Base-by-base conservation (phyloP, 306 rosid genomes). In the Myrica gale region DNA sequence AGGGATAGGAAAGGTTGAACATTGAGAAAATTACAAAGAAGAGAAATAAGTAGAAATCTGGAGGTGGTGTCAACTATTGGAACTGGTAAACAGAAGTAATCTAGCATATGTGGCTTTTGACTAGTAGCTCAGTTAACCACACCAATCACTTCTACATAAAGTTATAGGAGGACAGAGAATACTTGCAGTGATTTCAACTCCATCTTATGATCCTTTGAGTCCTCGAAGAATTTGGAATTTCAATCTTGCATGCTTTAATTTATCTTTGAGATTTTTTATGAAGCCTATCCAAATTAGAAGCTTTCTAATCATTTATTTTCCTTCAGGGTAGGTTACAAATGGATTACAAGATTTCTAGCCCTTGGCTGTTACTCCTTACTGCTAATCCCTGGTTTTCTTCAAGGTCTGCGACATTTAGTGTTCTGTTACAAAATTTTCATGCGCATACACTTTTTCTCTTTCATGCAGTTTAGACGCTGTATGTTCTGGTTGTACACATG, bases 311-410 rank as follows among this genome's bases (percentile, higher is more conserved):
- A 51, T 80, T 46, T 80, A 81, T 86, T 86, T 84, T 72, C 76
- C 58, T 91, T 82, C 98, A 94, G 98, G 92, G 88, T 91, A 86
- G 98, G 97, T 81, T 94, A 86, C 84, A 89, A 80, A 86, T 94
- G 97, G 98, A 83, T 94, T 37, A 78, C 85, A 72, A 84, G 83
- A 87, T 87, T 91, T 80, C 82, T 91, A 55, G 89, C 96, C 77
- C 94, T 94, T 54, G 77, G 92, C 70, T 91, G 91, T 75, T 94
- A 94, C 79, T 81, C 89, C 21, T 10, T 90, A 19, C 73, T 90
- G 54, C 87, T 94, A 48, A 67, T 87, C 62, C 98, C 98, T 15
- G 98, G 98, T 44, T 85, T 91, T 76, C 9, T 94, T 78, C 97
- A 88, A 94, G 96, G 98, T 94, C 42, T 63, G 85, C 58, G 32